Base-by-base conservation (phyloP, 129 eudicot species). In the Logfia minima region DNA sequence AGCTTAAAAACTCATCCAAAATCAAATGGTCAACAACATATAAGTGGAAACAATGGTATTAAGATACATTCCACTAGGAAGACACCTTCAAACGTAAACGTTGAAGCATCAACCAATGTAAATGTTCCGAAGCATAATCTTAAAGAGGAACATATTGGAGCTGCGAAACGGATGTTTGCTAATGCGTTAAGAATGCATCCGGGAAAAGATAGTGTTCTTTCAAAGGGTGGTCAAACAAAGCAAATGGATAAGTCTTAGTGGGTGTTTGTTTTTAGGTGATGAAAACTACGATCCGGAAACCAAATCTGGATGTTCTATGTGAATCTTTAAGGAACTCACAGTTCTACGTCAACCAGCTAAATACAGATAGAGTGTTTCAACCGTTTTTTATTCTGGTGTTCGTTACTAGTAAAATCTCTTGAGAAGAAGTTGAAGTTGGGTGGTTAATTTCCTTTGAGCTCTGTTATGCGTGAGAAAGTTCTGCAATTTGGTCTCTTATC, bases 131-230 rank as follows among this genome's bases (percentile, higher is more conserved):
- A 82, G 56, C 76, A 59, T 37, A 58, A 80, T 19, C 26, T 85
- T 64, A 84, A 81, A 70, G 80, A 83, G 66, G 97, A 95, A 88
- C 96, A 86, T 62, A 48, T 84, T 68, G 96, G 92, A 78, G 99
- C 99, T 73, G 99, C 97, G 56, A 91, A 89, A 52, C 86, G 96
- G 71, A 86, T 95, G 89, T 91, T 95, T 81, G 94, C 94, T 64
- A 77, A 92, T 76, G 99, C 96, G 31, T 75, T 91, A 71, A 89
- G 97, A 71, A 71, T 84, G 79, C 89, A 77, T 19, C 77, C 85
- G 3, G 52, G 72, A 23, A 89, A 83, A 82, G 88, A 78, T 1
- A 78, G 70, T 31, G 62, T 61, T 62, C 5, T 66, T 32, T 71
- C 83, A 23, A 85, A 85, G 48, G 18, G 71, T 72, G 24, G 75